Base-by-base conservation (phyloP, 139 green algal genomes). In the Pseudopediastrum boryanum region DNA sequence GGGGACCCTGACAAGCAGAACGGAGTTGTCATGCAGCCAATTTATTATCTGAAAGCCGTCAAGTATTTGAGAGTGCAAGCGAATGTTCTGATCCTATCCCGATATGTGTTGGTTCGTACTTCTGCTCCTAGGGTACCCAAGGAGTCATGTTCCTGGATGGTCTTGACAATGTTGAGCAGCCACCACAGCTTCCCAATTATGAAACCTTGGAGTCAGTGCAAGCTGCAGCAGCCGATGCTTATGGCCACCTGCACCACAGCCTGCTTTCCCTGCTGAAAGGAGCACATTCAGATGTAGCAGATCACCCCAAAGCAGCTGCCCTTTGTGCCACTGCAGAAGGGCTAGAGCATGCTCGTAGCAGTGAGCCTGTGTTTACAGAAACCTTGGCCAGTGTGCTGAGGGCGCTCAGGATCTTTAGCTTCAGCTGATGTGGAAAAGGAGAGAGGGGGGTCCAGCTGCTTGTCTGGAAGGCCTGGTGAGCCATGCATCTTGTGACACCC, bases 71-170 rank as follows among this genome's bases (percentile, higher is more conserved):
- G 19, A 19, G 2, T 68, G 69, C 31, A 39, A 42, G 43, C 58
- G 52, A 2, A 61, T 29, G 10, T 43, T 12, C 44, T 21, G 5
- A 38, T 23, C 41, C 12, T 42, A 52, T 68, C 23, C 21, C 23
- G 21, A 21, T 56, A 4, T 4, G 48, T 10, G 2, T 1, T 1
- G 12, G 25, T 38, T 27, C 27, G 29, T 4, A 0, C 19, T 10
- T 3, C 38, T 39, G 13, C 1, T 7, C 16, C 16, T 85, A 86
- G 79, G 87, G 84, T n/a, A 72, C 61, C 25, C 87, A 87, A 41
- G 90, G 90, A 8, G 83, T 93, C 16, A 83, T 82, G n/a, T 93
- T 91, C 69, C 79, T 71, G 23, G 83, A 92, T 19, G 87, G 87
- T 0, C 59, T 89, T 42, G 69, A 95, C 80, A 71, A 67, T 31